These are phyloP conservation scores for Cladosporium sp. DNA, from an alignment of 2,329 filamentous ascomycete genomes.

Conservation along the genomic window DNA sequence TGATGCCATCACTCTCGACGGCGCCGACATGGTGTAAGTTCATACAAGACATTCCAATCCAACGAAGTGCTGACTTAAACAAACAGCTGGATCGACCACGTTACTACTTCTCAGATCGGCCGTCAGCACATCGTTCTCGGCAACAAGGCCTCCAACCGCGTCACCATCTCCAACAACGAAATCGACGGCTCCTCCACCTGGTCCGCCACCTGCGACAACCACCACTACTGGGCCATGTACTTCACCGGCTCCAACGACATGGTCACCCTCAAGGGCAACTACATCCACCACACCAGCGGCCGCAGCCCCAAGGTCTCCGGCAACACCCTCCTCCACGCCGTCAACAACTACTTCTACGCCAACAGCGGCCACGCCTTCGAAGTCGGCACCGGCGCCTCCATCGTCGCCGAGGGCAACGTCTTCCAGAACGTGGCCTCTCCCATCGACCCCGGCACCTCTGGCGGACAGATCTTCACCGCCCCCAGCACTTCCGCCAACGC, in stretches of 20 bases:
- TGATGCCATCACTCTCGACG: conserved; percentile 34
- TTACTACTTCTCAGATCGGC: conserved; percentile 53
- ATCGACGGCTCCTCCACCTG: conserved; percentile 55
- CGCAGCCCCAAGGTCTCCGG: conserved; percentile 55
- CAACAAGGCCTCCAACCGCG: conserved; percentile 51
- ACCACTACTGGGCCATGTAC: conserved; percentile 62
- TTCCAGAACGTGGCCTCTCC: conserved; percentile 55
- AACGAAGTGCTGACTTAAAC: neutral
- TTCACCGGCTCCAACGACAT: conserved; percentile 54
- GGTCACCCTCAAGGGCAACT: conserved; percentile 60
- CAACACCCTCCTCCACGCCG: conserved; percentile 58
- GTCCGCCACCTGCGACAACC: conserved; percentile 57
- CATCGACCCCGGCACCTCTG: conserved; percentile 37
- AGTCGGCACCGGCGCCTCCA: conserved; percentile 37
- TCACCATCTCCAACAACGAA: conserved; percentile 60
- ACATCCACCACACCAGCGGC: conserved; percentile 57
- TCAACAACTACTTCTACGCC: conserved; percentile 60
- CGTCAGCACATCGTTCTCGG: conserved; percentile 62
- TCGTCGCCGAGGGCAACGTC: conserved; percentile 58
- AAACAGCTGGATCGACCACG: neutral
- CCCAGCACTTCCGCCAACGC: conserved; percentile 30
- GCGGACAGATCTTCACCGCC: conserved; percentile 44
- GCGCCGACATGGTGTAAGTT: conserved; percentile 29
- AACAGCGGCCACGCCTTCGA: conserved; percentile 58
- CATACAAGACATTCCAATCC: neutral